Percentiles rank a stretch among this genome's conserved stretches.
Conservation (phyloP, 176 grass and related monocot species). For the Dendrocalamus sinicus region DNA sequence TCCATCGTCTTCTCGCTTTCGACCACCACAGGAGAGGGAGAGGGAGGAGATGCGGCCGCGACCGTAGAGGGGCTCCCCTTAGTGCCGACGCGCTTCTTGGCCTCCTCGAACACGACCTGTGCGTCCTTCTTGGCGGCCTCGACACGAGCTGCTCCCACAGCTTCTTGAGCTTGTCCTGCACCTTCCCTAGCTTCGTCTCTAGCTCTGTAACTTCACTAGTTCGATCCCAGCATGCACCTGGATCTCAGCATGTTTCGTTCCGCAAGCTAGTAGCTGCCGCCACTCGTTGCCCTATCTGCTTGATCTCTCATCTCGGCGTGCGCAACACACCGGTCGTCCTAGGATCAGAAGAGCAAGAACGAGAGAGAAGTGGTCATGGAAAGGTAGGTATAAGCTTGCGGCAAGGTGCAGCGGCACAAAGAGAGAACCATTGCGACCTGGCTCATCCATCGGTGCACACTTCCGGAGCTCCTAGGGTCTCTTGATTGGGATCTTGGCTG, state of each 20-base stretch:
- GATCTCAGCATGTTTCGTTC: constrained; percentile 54
- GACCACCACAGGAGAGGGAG: neutral
- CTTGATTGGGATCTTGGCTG: too few species aligned
- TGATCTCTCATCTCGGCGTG: neutral
- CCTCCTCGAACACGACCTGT: constrained; percentile 74
- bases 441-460: too few species aligned
- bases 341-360: constrained; percentile 1
- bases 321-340: neutral
- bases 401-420: neutral
- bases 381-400: neutral
- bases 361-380: neutral
- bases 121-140: constrained; percentile 91
- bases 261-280: neutral
- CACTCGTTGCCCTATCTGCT: neutral
- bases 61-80: constrained; percentile 47
- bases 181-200: constrained; percentile 76
- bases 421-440: too few species aligned
- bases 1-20: constrained; percentile 21
- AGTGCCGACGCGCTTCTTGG: constrained; percentile 75
- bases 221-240: constrained; percentile 27
- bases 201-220: constrained; percentile 29
- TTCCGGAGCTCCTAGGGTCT: too few species aligned
- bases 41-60: constrained; percentile 11
- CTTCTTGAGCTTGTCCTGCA: constrained; percentile 95
- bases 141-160: constrained; percentile 79